phyloP scores from a whole-genome alignment of 2,329 filamentous ascomycete species.

The Parasarocladium wereldwijsianum region DNA sequence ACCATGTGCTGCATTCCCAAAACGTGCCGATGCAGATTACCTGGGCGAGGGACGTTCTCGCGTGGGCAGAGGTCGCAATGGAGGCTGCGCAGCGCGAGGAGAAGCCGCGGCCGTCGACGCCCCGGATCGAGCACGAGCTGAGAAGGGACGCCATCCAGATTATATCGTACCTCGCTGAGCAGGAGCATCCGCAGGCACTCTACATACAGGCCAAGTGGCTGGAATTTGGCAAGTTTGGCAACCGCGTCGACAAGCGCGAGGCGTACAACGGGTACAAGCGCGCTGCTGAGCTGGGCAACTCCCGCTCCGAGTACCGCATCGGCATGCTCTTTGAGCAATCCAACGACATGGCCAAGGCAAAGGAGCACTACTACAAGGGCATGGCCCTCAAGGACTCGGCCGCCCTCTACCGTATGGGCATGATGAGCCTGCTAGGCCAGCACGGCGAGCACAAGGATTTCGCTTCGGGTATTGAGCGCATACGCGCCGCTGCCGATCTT shows the following conservation, averaged over 20 bases:
- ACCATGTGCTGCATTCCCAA: constrained; percentile 78
- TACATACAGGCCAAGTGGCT: constrained; percentile 96
- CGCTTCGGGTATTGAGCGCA: constrained; percentile 62
- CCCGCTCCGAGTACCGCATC: constrained; percentile 86
- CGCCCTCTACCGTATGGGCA: constrained; percentile 72
- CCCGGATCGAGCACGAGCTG: constrained; percentile 77
- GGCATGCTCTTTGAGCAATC: constrained; percentile 97
- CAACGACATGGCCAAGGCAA: constrained; percentile 80
- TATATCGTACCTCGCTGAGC: constrained; percentile 75
- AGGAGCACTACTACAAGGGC: constrained; percentile 78
- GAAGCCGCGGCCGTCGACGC: constrained; percentile 55
- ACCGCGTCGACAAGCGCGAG: constrained; percentile 83
- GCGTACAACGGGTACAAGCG: constrained; percentile 76
- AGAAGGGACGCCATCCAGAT: constrained; percentile 84
- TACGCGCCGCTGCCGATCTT: constrained; percentile 67
- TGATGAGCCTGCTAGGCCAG: constrained; percentile 94
- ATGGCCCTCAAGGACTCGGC: constrained; percentile 74
- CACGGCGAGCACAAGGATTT: constrained; percentile 81
- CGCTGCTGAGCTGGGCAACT: constrained; percentile 76
- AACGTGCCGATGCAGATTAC: constrained; percentile 93
- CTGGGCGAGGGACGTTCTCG: constrained; percentile 87
- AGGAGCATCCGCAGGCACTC: constrained; percentile 83
- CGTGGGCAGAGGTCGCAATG: constrained; percentile 72
- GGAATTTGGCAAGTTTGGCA: constrained; percentile 93
- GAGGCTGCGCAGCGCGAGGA: constrained; percentile 59